These are phyloP conservation scores for Trichocomaceae sp. DNA, from an alignment of 2,329 filamentous ascomycete species.

Conservation along the genomic window DNA sequence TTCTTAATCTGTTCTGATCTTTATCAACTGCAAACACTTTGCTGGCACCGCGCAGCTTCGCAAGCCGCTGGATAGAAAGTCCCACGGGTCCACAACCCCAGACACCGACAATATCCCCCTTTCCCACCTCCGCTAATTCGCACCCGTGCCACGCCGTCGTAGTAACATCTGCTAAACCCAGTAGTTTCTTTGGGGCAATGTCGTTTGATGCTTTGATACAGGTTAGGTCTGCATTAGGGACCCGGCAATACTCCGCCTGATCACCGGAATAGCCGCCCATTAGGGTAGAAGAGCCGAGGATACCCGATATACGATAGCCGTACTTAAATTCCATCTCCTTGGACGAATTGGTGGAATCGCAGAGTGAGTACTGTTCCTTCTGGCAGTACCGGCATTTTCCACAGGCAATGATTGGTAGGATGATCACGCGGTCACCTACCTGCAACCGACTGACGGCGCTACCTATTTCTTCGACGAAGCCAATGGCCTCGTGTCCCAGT, in stretches of 20 bases:
- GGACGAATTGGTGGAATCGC: slow-evolving; percentile 26
- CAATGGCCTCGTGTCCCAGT: slow-evolving; percentile 27
- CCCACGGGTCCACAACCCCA: slow-evolving; percentile 30
- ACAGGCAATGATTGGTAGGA: slow-evolving; percentile 26
- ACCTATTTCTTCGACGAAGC: slow-evolving; percentile 24
- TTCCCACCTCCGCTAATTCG: slow-evolving; percentile 26
- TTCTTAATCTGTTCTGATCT: slow-evolving; percentile 22
- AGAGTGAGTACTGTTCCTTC: slow-evolving; percentile 26
- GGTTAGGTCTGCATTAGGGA: slow-evolving; percentile 29
- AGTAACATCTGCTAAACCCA: slow-evolving; percentile 26
- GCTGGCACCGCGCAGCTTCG: slow-evolving; percentile 24
- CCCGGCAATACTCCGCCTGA: slow-evolving; percentile 32
- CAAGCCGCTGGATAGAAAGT: slow-evolving; percentile 24
- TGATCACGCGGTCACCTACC: slow-evolving; percentile 25
- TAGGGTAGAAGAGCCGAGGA: slow-evolving; percentile 28
- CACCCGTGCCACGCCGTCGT: slow-evolving; percentile 29
- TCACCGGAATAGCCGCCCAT: slow-evolving; percentile 30
- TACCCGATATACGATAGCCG: slow-evolving; percentile 26
- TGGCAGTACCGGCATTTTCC: slow-evolving; percentile 27
- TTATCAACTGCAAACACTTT: slow-evolving; percentile 31
- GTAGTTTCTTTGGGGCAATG: slow-evolving; percentile 23
- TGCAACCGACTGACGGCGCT: slow-evolving; percentile 18
- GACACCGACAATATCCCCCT: slow-evolving; percentile 26
- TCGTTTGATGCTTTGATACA: slow-evolving; percentile 24
- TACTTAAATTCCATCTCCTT: slow-evolving; percentile 23